Evolutionary conservation across 2,329 filamentous ascomycete species (phyloP).

Genomic region (Aspergillus udagawae): DNA sequence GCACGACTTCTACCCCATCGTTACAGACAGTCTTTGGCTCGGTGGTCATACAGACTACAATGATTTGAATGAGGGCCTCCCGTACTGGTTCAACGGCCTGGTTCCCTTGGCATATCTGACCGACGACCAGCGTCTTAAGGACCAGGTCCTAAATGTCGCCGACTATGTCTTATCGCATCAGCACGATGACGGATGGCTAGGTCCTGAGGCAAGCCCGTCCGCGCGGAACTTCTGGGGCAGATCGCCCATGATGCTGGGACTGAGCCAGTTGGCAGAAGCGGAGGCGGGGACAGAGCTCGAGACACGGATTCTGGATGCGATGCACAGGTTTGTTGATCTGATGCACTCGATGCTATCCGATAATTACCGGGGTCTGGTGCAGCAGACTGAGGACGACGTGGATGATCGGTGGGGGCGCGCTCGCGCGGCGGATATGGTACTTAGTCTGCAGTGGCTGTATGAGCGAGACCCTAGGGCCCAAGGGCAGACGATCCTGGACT

Average conservation of each 20-base stretch:
- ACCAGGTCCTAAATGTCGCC: slow-evolving; percentile 45
- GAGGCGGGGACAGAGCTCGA: too few species aligned
- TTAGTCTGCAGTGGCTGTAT: slow-evolving; percentile 48
- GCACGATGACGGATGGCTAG: slow-evolving; percentile 55
- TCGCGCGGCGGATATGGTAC: slow-evolving; percentile 42
- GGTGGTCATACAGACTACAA: slow-evolving; percentile 52
- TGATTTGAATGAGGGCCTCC: slow-evolving; percentile 50
- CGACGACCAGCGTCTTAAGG: slow-evolving; percentile 48
- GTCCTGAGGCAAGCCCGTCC: slow-evolving; percentile 44
- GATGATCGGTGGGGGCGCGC: too few species aligned
- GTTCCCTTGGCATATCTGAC: slow-evolving; percentile 54
- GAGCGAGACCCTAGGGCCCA: slow-evolving; percentile 42
- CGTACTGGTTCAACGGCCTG: slow-evolving; percentile 58
- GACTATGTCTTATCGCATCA: slow-evolving; percentile 49
- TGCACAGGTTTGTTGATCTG: too few species aligned
- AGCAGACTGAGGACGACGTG: too few species aligned
- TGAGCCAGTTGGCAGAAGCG: too few species aligned
- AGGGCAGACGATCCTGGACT: slow-evolving; percentile 35
- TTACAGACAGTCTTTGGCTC: slow-evolving; percentile 50
- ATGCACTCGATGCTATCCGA: too few species aligned
- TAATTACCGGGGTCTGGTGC: too few species aligned
- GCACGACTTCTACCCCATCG: slow-evolving; percentile 54
- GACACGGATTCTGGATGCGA: too few species aligned
- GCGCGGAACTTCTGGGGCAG: slow-evolving; percentile 53
- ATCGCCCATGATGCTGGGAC: slow-evolving; percentile 49